phyloP scores from a whole-genome alignment of 1,284 basidiomycete species.

The Puccinia polysora region DNA sequence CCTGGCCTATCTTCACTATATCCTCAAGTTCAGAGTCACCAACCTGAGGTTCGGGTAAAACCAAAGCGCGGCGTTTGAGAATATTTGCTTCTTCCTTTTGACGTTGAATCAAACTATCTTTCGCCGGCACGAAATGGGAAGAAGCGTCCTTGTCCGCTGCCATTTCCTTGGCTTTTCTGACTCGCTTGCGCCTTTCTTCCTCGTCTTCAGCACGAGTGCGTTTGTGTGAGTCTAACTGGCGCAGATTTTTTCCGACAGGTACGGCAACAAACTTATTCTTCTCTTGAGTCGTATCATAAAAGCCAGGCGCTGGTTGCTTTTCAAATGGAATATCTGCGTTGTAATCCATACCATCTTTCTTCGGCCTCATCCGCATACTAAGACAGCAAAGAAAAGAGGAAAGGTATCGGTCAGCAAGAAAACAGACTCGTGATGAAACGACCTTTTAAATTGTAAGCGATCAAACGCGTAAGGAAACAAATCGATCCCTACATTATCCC shows the following conservation, averaged over 20 bases:
- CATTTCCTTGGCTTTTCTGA: constrained; percentile 65
- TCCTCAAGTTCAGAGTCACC: constrained; percentile 94
- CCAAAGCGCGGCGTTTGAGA: constrained; percentile 76
- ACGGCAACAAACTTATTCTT: constrained; percentile 79
- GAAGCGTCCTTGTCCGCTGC: constrained; percentile 56
- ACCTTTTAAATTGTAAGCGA: neutral
- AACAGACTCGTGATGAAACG: neutral
- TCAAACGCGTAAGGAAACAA: neutral
- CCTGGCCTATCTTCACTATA: constrained; percentile 95
- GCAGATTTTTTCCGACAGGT: constrained; percentile 84
- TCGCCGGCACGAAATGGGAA: constrained; percentile 82
- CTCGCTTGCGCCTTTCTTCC: constrained; percentile 75
- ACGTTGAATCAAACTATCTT: constrained; percentile 94
- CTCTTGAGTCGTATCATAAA: constrained; percentile 95
- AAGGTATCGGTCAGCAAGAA: neutral
- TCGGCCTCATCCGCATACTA: constrained; percentile 69
- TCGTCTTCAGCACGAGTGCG: constrained; percentile 85
- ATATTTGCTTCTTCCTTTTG: constrained; percentile 95
- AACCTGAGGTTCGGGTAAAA: constrained; percentile 84
- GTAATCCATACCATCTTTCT: constrained; percentile 98
- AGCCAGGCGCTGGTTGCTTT: constrained; percentile 88
- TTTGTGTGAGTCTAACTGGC: constrained; percentile 76
- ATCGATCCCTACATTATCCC: constrained; percentile 74
- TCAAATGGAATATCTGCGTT: constrained; percentile 98
- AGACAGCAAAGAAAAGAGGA: constrained; percentile 1